phyloP scores from a whole-genome alignment of 2,329 filamentous ascomycete species.

The Penicillium rolfsii region DNA sequence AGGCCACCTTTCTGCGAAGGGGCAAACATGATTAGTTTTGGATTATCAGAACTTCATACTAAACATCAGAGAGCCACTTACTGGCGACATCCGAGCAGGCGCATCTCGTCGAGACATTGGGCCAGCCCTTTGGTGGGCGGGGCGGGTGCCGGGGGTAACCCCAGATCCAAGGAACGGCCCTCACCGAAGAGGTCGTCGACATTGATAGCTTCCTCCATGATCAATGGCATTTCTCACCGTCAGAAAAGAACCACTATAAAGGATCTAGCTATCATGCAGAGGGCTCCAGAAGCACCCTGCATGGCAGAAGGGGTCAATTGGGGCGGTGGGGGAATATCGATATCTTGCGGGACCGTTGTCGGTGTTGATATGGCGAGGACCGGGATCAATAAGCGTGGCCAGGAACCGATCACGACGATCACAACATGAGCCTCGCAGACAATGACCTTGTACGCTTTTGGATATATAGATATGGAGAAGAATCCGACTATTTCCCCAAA shows the following conservation, averaged over 20 bases:
- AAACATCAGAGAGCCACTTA: slow-evolving; percentile 52
- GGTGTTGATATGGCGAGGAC: slow-evolving; percentile 10
- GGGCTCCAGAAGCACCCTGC: slow-evolving; percentile 18
- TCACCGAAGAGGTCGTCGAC: slow-evolving; percentile 79
- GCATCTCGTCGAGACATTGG: slow-evolving; percentile 75
- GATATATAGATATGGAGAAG: not conserved
- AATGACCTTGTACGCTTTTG: not conserved
- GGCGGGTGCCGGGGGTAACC: slow-evolving; percentile 47
- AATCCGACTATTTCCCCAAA: not conserved
- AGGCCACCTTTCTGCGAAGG: slow-evolving; percentile 70
- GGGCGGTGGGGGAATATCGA: not conserved
- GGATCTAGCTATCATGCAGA: slow-evolving; percentile 8
- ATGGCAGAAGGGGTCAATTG: slow-evolving; percentile 14
- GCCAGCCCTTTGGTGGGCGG: slow-evolving; percentile 68
- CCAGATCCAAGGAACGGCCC: slow-evolving; percentile 60
- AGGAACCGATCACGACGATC: not conserved
- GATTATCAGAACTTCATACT: not conserved
- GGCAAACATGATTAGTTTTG: not conserved
- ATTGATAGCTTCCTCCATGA: slow-evolving; percentile 62
- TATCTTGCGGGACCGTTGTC: slow-evolving; percentile 6
- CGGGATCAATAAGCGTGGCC: slow-evolving; percentile 3
- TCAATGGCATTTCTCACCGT: slow-evolving; percentile 51
- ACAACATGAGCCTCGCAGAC: not conserved
- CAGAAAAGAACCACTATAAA: slow-evolving; percentile 8
- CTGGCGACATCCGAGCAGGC: slow-evolving; percentile 78